Evolutionary conservation across 306 rosid species (phyloP), one percentile per base, ranked within the genome.

Genomic region (apple (Malus domestica)): DNA sequence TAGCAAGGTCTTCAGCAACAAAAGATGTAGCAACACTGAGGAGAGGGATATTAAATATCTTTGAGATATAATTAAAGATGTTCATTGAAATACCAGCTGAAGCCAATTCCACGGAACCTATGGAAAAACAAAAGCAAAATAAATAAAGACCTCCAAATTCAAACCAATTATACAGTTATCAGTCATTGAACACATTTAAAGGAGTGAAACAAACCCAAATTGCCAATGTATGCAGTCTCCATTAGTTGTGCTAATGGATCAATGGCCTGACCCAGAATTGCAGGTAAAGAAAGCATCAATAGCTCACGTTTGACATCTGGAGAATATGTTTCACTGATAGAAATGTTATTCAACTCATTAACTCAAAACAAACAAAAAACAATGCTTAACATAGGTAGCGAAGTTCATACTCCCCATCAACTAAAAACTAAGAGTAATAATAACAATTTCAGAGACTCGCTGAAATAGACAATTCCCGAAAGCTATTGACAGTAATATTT

Each of bases 201-300:
- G 44, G 15, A 71, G 25, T 44, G 44, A 58, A 45, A 51, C 82
- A 65, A 76, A 89, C 98, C 97, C 32, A 95, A 68, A 80, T 97
- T 87, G 74, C 99, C 99, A 69, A 95, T 88, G 80, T 85, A 95
- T 70, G 99, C 97, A 61, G 97, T 95, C 84, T 95, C 99, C 99
- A 95, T 87, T 70, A 95, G 87, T 84, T 90, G 96, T 59, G 96
- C 90, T 78, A 95, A 71, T 16, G 97, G 99, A 29, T 95, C 99
- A 80, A 95, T 85, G 15, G 96, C 99, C 85, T 95, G 99, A 80
- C 97, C 92, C 42, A 88, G 92, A 63, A 92, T 57, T 4, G 99
- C 99, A 44, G 99, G 99, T 76, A 85, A 67, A 75, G 96, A 73
- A 40, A 95, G 90, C 79, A 62, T 73, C 67, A 92, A 40, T 33